Evolutionary conservation across 495 filamentous ascomycete genomes (phyloP), one percentile per base, ranked within the genome.

Genomic region (Margaritispora aquatica): DNA sequence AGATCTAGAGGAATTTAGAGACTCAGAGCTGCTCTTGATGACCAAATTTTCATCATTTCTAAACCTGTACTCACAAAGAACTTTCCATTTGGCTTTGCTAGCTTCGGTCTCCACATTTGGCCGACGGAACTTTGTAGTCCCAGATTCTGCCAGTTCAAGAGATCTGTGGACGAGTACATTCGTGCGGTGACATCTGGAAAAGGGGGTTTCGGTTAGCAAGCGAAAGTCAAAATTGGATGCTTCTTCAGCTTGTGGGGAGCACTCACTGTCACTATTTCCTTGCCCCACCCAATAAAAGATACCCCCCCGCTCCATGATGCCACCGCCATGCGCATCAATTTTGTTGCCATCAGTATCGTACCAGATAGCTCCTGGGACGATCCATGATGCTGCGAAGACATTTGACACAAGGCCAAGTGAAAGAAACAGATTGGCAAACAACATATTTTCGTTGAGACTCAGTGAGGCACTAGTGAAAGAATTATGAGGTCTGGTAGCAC

Each of bases 271-370:
- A 62, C 59, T 68, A 20, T 69, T 71, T n/a, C 65, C 68, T 8
- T 77, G 72, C 11, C 75, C 75, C 29, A 76, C 49, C 74, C 75
- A 78, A 71, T 86, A 86, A 72, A 82, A 88, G 0, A 73, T 78
- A 58, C 77, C 75, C 2, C 77, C 79, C 49, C 80, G 46, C 29
- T 57, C 27, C 2, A 55, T 38, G 15, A 58, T 59, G 1, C 36
- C 51, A 1, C 74, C 77, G 44, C 77, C 77, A 58, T 80, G 77
- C 10, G 85, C 85, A 71, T 88, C 81, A 10, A 88, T 73, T 10
- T 78, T 26, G 73, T 75, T 77, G 73, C 38, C 65, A 23, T 15
- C 27, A 26, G 47, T 63, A 17, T 22, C 75, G 2, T 75, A 80
- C 78, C 78, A 81, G 19, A 77, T 80, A n/a, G 66, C 76, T 17